Evolutionary conservation across 2,329 filamentous ascomycete genomes (phyloP).

Genomic region (Drechslerella coelobrocha): DNA sequence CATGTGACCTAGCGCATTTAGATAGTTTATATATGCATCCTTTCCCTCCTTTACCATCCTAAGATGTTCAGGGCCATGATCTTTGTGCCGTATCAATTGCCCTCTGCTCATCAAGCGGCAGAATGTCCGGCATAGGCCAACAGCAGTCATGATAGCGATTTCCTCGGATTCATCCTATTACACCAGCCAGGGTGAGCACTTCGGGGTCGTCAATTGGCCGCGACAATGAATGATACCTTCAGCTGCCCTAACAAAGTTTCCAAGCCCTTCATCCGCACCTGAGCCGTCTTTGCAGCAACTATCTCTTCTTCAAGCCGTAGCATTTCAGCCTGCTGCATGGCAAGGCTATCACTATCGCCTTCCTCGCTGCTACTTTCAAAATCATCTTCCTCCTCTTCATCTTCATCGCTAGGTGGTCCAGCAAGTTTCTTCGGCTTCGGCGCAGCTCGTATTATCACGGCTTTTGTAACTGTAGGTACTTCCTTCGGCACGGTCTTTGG

Average conservation of each 20-base stretch:
- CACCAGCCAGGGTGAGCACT: not conserved
- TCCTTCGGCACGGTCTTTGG: conserved; percentile 29
- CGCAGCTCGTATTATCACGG: conserved; percentile 39
- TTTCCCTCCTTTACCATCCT: conserved; percentile 80
- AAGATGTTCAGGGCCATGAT: conserved; percentile 73
- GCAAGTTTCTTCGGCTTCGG: conserved; percentile 20
- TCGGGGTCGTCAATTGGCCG: no score
- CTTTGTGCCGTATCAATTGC: conserved; percentile 70
- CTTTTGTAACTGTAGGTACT: conserved; percentile 40
- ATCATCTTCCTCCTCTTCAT: conserved; percentile 29
- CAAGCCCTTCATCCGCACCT: conserved; percentile 70
- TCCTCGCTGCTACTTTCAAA: conserved; percentile 30
- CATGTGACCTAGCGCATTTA: conserved; percentile 67
- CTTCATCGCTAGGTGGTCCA: conserved; percentile 28
- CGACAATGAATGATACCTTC: conserved; percentile 56
- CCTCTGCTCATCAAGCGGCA: conserved; percentile 79
- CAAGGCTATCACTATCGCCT: conserved; percentile 11
- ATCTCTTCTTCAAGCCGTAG: conserved; percentile 80
- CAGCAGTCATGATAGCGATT: conserved; percentile 71
- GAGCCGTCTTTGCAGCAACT: conserved; percentile 91
- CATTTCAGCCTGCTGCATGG: conserved; percentile 66
- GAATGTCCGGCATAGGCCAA: conserved; percentile 86
- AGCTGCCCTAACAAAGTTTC: conserved; percentile 67
- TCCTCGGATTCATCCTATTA: conserved; percentile 63
- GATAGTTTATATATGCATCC: conserved; percentile 75